A percentile compares a stretch with the other conserved stretches of the same genome.
These are phyloP conservation scores for Rhizoctonia solani DNA, from an alignment of 1,284 basidiomycete species.

Conservation along the genomic window DNA sequence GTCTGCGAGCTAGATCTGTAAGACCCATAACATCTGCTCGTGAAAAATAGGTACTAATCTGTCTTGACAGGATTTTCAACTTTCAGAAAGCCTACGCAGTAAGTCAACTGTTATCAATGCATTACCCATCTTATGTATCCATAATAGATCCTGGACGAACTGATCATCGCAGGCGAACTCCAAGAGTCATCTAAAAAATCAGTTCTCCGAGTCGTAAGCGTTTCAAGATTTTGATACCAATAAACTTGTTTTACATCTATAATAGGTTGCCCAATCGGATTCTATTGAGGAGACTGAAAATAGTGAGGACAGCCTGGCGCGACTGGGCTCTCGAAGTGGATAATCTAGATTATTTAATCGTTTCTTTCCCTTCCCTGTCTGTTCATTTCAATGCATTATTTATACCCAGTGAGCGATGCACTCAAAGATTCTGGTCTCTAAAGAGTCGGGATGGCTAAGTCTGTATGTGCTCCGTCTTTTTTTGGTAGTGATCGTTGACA, in stretches of 20 bases:
- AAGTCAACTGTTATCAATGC: conserved; percentile 40
- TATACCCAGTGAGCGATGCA: conserved; percentile 29
- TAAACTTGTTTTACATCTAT: neutral
- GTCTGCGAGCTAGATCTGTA: conserved; percentile 96
- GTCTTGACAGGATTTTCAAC: conserved; percentile 82
- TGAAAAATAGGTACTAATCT: conserved; percentile 15
- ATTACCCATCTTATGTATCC: conserved; percentile 26
- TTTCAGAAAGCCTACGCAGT: conserved; percentile 98
- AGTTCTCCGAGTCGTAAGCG: conserved; percentile 79
- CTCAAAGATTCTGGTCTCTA: conserved; percentile 34
- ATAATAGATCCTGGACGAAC: conserved; percentile 87
- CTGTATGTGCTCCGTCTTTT: neutral
- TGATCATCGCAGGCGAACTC: conserved; percentile 96
- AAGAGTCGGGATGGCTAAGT: neutral
- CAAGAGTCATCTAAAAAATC: conserved; percentile 99
- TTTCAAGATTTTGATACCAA: neutral
- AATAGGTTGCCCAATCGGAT: conserved; percentile 40
- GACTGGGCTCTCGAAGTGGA: conserved; percentile 39
- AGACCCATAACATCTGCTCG: conserved; percentile 41
- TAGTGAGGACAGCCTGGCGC: conserved; percentile 41
- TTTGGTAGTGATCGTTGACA: neutral
- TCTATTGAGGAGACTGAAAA: conserved; percentile 40
- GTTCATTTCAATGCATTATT: conserved; percentile 11
- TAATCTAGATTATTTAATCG: conserved; percentile 31
- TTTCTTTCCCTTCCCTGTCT: conserved; percentile 7